A percentile compares a stretch with the other conserved stretches of the same genome.
Conservation (phyloP, 257 asterid species). For the Eustoma russellianum region DNA sequence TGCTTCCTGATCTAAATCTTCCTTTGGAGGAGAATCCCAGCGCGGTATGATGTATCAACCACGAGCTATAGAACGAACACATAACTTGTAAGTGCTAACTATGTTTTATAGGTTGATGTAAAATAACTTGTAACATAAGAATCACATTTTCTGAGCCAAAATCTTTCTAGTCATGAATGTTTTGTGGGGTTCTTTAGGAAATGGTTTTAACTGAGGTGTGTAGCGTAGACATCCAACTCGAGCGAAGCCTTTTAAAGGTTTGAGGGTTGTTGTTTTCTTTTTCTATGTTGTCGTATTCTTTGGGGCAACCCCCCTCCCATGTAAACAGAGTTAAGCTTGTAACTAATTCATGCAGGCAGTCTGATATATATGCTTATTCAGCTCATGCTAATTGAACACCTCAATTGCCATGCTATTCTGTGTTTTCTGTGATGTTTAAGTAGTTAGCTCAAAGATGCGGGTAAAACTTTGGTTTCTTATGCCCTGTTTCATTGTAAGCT, state of each 20-base stretch:
- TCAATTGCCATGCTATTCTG: too few relatives aligned
- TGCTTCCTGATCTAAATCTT: slow-evolving; percentile 39
- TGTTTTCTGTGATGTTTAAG: too few relatives aligned
- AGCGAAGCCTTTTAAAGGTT: too few relatives aligned
- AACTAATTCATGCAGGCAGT: slow-evolving; percentile 11
- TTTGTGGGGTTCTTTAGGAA: slow-evolving; percentile 26
- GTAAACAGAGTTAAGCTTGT: slow-evolving; percentile 11
- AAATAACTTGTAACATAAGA: slow-evolving; percentile 12
- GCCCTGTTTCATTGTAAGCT: too few relatives aligned
- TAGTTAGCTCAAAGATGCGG: too few relatives aligned
- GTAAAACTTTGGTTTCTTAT: too few relatives aligned
- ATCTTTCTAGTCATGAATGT: slow-evolving; percentile 11
- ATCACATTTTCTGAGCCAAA: background rate
- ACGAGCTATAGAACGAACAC: too few relatives aligned
- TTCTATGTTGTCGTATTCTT: slow-evolving; percentile 9
- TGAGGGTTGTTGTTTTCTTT: too few relatives aligned
- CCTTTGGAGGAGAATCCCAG: slow-evolving; percentile 21
- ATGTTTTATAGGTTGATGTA: slow-evolving; percentile 10
- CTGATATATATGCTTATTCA: background rate
- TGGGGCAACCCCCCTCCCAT: slow-evolving; percentile 12
- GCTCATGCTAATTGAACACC: too few relatives aligned
- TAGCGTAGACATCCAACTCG: slow-evolving; percentile 26
- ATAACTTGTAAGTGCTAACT: slow-evolving; percentile 11
- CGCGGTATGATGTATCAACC: slow-evolving; percentile 11
- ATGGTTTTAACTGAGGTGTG: slow-evolving; percentile 10